These are phyloP conservation scores for Claviceps digitariae DNA, from an alignment of 2,329 filamentous ascomycete species.

Conservation along the genomic window DNA sequence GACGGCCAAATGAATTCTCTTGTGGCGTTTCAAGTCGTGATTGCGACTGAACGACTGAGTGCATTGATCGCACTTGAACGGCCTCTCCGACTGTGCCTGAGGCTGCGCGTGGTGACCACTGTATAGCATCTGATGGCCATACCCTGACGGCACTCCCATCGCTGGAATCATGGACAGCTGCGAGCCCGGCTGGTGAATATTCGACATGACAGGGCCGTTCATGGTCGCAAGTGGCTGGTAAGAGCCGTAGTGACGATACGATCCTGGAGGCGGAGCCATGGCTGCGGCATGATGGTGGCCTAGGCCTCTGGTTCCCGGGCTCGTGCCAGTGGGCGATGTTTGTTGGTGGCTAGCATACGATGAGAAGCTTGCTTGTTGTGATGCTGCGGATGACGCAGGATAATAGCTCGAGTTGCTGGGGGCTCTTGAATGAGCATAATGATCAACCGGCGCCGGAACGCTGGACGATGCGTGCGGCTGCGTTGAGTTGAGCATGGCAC, in stretches of 20 bases:
- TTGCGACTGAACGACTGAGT: slow-evolving; percentile 91
- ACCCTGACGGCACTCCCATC: slow-evolving; percentile 40
- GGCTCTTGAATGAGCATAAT: slow-evolving; percentile 35
- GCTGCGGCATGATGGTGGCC: slow-evolving; percentile 14
- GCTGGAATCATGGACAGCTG: slow-evolving; percentile 58
- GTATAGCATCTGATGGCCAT: slow-evolving; percentile 50
- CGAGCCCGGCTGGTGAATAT: slow-evolving; percentile 58
- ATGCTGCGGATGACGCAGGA: slow-evolving; percentile 30
- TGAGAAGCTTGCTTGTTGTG: slow-evolving; percentile 32
- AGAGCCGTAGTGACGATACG: slow-evolving; percentile 31
- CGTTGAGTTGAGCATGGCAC: slow-evolving; percentile 18
- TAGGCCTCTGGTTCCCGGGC: slow-evolving; percentile 25
- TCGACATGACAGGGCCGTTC: slow-evolving; percentile 59
- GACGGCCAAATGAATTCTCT: slow-evolving; percentile 84
- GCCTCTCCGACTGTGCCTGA: slow-evolving; percentile 53
- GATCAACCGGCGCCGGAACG: slow-evolving; percentile 43
- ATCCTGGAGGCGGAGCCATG: slow-evolving; percentile 34
- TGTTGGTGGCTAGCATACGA: slow-evolving; percentile 29
- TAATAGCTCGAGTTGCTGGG: slow-evolving; percentile 51
- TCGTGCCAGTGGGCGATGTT: slow-evolving; percentile 31
- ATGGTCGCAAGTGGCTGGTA: slow-evolving; percentile 45
- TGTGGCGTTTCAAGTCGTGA: slow-evolving; percentile 91
- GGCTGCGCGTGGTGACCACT: slow-evolving; percentile 36
- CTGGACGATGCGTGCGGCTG: slow-evolving; percentile 37
- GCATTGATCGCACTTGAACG: slow-evolving; percentile 90